Base-by-base conservation (phyloP, 2,329 filamentous ascomycete species). In the Claviceps africana region DNA sequence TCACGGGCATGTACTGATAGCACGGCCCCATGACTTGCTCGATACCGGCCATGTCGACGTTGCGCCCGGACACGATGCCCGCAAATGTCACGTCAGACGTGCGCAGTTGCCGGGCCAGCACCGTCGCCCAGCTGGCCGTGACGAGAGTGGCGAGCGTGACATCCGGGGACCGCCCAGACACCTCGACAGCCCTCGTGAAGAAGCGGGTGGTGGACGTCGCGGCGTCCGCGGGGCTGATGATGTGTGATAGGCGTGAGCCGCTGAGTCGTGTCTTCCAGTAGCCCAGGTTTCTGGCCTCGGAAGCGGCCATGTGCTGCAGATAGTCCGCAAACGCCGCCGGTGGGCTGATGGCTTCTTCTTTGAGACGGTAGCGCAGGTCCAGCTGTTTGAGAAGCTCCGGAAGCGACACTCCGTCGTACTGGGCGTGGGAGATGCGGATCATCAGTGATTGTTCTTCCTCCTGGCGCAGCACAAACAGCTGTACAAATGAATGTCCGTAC, bases 241-340 rank as follows among this genome's bases (percentile, higher is more conserved):
- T 55, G 3, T 50, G 37, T 0, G 69, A 73, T 64, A 83, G 74
- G 17, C 69, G 63, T 0, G 80, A 80, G 30, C 73, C 77, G 2
- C 69, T 62, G 17, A 85, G 75, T 1, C 85, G 72, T 0, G 75
- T 69, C 30, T 67, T 67, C 82, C 82, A 86, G 67, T 85, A 83
- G 0, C 72, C 68, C 46, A 79, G 72, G 56, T 78, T 77, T 22
- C 31, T 44, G 37, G 10, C 39, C 30, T 44, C n/a, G 0, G 28
- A 42, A 51, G 76, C 61, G 19, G 71, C 70, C 45, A 74, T 65
- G 56, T 74, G 69, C 35, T 67, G 64, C 19, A 75, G 70, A 54
- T 74, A 75, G 4, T 65, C 58, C 0, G 73, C 75, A 61, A 75
- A 76, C 0, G 73, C 70, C 0, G 46, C 19, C 6, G 69, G 59